Evolutionary conservation across 257 asterid species (phyloP), one percentile per base, ranked within the genome.

Genomic region (Osmanthus fragrans): DNA sequence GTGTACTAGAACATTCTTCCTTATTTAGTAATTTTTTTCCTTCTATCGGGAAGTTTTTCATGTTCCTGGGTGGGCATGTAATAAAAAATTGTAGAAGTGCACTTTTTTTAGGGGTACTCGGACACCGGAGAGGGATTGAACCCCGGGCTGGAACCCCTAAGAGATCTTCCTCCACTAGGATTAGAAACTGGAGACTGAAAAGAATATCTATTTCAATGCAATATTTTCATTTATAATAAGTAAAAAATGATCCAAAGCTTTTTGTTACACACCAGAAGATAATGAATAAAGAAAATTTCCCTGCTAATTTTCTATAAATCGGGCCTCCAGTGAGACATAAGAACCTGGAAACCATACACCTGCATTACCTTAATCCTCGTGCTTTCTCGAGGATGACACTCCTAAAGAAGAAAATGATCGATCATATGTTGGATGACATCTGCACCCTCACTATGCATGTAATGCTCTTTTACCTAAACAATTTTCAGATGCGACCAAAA

Each of bases 401-500:
- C 67, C 85, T 89, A 90, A 49, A 88, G 49, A 64, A 80, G 86
- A 83, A 96, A 92, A 78, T 88, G 96, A 78, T 96, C 98, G 23
- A 96, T 94, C 89, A 96, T 88, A 78, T 96, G 99, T 78, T 89
- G 97, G 83, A 96, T 85, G 79, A 93, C 97, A 29, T 96, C 98
- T 54, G 91, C 91, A 1, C 99, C 99, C 77, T 96, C 98, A 23
- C 92, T 81, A 82, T 94, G 97, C 89, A 84, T 86, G 80, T 78
- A 51, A 11, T 72, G 85, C 79, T 90, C 96, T 81, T 96, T 93
- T 36, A 93, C 99, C 99, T 96, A 88, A 80, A 81, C 27, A 9
- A 63, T 60, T 36, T 42, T 73, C 63, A 49, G 19, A 34, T 29
- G 25, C 29, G n/a, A 70, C 60, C 25, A 34, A 70, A 49, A 29